Evolutionary conservation across 805 yeast species (phyloP).

Genomic region (Candida parachauliodes): DNA sequence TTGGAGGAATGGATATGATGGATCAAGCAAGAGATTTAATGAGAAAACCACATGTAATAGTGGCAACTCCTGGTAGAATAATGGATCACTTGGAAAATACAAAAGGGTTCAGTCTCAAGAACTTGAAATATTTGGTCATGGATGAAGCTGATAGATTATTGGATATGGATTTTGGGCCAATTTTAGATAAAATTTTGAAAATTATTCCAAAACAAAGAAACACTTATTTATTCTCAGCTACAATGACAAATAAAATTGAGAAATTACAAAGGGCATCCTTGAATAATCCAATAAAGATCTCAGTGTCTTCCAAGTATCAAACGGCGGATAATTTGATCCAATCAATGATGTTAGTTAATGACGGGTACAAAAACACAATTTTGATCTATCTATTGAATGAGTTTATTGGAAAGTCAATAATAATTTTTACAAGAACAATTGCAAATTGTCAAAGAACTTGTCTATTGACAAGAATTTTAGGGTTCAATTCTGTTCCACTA

Average conservation of each 20-base stretch:
- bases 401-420: slow-evolving; percentile 76
- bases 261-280: slow-evolving; percentile 92
- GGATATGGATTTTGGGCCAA: slow-evolving; percentile 97
- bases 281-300: slow-evolving; percentile 82
- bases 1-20: slow-evolving; percentile 99
- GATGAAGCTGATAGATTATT: slow-evolving; percentile 96
- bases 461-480: slow-evolving; percentile 70
- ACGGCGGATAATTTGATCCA: slow-evolving; percentile 94
- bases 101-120: slow-evolving; percentile 79
- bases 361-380: slow-evolving; percentile 87
- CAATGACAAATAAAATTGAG: slow-evolving; percentile 93
- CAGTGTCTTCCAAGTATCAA: slow-evolving; percentile 82
- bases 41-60: slow-evolving; percentile 90
- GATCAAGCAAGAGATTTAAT: slow-evolving; percentile 92
- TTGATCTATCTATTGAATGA: slow-evolving; percentile 82
- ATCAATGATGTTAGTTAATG: slow-evolving; percentile 84
- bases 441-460: slow-evolving; percentile 94
- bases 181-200: slow-evolving; percentile 77
- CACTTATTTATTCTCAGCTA: slow-evolving; percentile 89
- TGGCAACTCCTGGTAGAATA: slow-evolving; percentile 93
- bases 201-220: slow-evolving; percentile 83
- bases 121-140: slow-evolving; percentile 79
- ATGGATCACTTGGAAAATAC: slow-evolving; percentile 94
- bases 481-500: slow-evolving; percentile 86
- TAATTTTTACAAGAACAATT: slow-evolving; percentile 90